A percentile compares a stretch with the other conserved stretches of the same genome.
phyloP scores from a whole-genome alignment of 345 rosid genomes.

The Eucalyptus brandiana region DNA sequence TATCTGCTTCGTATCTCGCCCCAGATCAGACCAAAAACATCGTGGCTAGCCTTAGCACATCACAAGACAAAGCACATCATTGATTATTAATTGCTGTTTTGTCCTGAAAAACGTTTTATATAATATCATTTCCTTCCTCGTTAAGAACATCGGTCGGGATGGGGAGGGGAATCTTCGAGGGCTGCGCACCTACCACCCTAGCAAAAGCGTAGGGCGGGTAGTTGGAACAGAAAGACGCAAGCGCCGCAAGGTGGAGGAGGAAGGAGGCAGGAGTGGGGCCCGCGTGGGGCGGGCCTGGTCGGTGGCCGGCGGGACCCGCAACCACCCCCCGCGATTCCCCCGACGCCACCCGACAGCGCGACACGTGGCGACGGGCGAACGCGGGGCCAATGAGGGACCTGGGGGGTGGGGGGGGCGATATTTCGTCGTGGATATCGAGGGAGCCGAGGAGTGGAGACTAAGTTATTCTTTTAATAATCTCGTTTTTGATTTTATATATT shows the following conservation, averaged over 20 bases:
- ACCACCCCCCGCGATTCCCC: not conserved
- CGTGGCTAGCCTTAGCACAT: no score
- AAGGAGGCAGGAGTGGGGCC: not conserved
- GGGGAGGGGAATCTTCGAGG: not conserved
- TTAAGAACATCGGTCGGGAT: not conserved
- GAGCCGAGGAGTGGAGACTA: not conserved
- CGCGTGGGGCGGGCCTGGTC: not conserved
- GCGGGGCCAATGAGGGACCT: not conserved
- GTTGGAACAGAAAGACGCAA: not conserved
- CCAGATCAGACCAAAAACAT: not conserved
- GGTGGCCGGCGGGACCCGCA: not conserved
- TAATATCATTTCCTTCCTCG: not conserved
- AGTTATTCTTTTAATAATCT: not conserved
- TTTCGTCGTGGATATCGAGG: not conserved
- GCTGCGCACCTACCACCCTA: not conserved
- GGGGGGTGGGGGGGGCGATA: not conserved
- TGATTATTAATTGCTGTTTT: not conserved
- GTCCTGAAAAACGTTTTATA: not conserved
- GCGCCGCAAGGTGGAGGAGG: not conserved
- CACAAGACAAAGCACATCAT: not conserved
- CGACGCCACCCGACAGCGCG: not conserved
- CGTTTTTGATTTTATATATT: not conserved
- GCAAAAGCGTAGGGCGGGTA: not conserved
- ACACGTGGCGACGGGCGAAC: not conserved
- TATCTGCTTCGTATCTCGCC: not conserved